Percentiles rank a stretch among this genome's conserved stretches.
These are phyloP conservation scores for Didymella sp. DNA, from an alignment of 2,329 filamentous ascomycete species.

Conservation along the genomic window DNA sequence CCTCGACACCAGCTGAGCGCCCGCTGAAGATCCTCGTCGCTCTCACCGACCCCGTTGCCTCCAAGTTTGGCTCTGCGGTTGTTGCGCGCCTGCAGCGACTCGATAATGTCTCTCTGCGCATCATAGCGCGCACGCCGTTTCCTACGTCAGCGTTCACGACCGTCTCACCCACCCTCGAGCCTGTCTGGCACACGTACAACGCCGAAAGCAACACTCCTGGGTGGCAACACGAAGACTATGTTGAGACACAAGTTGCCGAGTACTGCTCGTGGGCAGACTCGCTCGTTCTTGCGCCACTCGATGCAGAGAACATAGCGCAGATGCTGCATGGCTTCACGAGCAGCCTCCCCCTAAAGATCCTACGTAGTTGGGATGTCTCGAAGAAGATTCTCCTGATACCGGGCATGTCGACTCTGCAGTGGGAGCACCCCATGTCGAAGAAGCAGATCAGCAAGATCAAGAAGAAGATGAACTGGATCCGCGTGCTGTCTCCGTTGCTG, in stretches of 20 bases:
- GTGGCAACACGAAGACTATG: conserved; percentile 36
- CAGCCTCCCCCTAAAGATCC: conserved; percentile 78
- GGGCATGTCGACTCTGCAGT: conserved; percentile 87
- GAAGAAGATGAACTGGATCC: conserved; percentile 85
- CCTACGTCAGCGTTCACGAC: conserved; percentile 30
- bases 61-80: conserved; percentile 70
- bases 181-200: conserved; percentile 42
- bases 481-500: conserved; percentile 78
- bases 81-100: conserved; percentile 72
- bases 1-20: conserved; percentile 30
- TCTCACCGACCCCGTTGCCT: conserved; percentile 69
- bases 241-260: conserved; percentile 65
- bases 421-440: conserved; percentile 88
- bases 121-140: conserved; percentile 41
- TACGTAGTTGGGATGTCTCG: conserved; percentile 85
- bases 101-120: conserved; percentile 63
- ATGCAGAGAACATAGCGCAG: conserved; percentile 82
- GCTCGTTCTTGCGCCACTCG: conserved; percentile 81
- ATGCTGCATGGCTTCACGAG: conserved; percentile 87
- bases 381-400: conserved; percentile 87
- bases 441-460: conserved; percentile 85
- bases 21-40: conserved; percentile 64
- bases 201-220: conserved; percentile 27
- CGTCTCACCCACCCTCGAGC: conserved; percentile 37
- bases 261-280: conserved; percentile 89